phyloP scores from a whole-genome alignment of 108 stramenopile genomes.

The Stephanodiscus triporus region DNA sequence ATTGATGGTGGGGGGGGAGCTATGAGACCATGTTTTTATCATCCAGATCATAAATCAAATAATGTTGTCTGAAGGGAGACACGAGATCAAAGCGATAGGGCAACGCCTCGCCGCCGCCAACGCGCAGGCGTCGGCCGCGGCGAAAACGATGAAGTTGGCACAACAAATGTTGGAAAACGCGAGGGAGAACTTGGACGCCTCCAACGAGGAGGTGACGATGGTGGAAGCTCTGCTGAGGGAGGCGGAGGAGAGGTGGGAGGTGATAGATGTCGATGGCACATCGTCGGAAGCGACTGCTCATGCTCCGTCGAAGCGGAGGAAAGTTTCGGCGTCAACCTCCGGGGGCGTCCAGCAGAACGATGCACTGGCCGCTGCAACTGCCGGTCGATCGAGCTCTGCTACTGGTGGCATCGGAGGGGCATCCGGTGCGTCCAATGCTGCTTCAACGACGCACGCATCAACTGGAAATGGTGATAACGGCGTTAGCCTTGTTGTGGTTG shows the following conservation, averaged over 20 bases:
- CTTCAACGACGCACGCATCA: too few species aligned
- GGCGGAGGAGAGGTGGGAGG: constrained; percentile 11
- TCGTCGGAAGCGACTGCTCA: background rate
- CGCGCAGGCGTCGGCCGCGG: background rate
- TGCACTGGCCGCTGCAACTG: too few species aligned
- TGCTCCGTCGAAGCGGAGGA: background rate
- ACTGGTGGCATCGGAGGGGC: too few species aligned
- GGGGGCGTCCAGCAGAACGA: background rate
- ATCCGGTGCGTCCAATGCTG: too few species aligned
- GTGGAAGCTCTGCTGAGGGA: background rate
- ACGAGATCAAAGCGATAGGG: background rate
- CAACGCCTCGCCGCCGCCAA: constrained; percentile 19
- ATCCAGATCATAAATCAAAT: background rate
- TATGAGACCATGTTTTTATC: too few species aligned
- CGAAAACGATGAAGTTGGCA: background rate
- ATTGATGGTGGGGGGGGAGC: too few species aligned
- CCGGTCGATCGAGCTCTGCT: too few species aligned
- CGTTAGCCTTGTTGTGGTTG: too few species aligned
- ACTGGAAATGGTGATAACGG: too few species aligned
- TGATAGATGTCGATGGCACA: background rate
- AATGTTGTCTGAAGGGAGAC: constrained; percentile 1
- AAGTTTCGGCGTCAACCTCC: background rate
- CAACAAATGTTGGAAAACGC: background rate
- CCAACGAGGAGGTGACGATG: background rate
- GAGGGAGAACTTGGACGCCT: background rate